Conservation (phyloP, 176 grass and related monocot genomes). For the Carex littledalei region DNA sequence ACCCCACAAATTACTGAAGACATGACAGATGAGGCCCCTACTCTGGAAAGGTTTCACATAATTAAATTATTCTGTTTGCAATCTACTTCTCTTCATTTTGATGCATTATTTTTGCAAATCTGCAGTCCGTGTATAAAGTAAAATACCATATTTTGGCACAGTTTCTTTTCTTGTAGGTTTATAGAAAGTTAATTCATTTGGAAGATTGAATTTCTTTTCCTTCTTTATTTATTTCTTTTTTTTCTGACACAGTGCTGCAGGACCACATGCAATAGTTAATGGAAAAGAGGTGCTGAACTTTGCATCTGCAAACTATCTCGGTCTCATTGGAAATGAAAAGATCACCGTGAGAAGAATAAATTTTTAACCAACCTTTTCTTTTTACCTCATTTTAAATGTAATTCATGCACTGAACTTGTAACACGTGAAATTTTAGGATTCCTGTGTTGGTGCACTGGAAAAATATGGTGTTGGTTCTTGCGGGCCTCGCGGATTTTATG, state of each 20-base stretch:
- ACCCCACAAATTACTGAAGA: conserved; percentile 65
- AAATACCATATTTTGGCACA: background rate
- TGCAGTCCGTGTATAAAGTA: background rate
- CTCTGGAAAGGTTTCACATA: conserved; percentile 65
- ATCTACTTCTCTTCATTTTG: background rate
- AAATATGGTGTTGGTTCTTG: conserved; percentile 99
- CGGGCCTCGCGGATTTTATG: conserved; percentile 93
- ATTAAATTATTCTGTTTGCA: conserved; percentile 7
- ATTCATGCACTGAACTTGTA: conserved; percentile 23
- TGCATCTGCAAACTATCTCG: conserved; percentile 93
- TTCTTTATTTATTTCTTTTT: conserved; percentile 14
- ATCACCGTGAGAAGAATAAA: conserved; percentile 58
- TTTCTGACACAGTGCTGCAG: conserved; percentile 55
- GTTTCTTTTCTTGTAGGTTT: conserved; percentile 9
- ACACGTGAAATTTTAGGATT: conserved; percentile 45
- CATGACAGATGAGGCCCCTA: conserved; percentile 33
- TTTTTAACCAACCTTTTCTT: conserved; percentile 21
- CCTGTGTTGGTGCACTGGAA: conserved; percentile 74
- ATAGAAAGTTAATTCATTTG: conserved; percentile 5
- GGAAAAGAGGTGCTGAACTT: conserved; percentile 95
- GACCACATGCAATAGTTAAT: conserved; percentile 67
- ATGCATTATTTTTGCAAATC: background rate
- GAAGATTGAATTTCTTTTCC: conserved; percentile 2
- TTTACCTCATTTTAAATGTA: background rate
- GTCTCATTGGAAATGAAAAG: conserved; percentile 83